Conservation (phyloP, 176 grass and related monocot species). For the Urochloa ruziziensis region DNA sequence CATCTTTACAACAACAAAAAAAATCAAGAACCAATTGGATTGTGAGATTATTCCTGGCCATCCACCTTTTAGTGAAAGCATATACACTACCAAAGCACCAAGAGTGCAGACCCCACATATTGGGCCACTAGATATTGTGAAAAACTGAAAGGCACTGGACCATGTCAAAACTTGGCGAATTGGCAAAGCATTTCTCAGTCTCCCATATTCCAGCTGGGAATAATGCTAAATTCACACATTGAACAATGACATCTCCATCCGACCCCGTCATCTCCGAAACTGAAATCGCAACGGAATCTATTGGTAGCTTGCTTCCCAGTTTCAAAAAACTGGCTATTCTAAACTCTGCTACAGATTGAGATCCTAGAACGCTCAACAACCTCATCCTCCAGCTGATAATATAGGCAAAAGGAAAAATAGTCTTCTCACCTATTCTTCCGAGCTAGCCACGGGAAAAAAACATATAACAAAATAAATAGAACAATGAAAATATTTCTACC, state of each 20-base stretch:
- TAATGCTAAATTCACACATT: not conserved
- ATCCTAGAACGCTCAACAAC: not conserved
- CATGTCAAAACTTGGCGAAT: not conserved
- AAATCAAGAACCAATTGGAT: constrained; percentile 11
- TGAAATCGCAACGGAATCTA: constrained; percentile 11
- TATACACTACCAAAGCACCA: constrained; percentile 13
- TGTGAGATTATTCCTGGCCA: not conserved
- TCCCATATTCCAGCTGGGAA: not conserved
- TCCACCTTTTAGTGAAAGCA: constrained; percentile 19
- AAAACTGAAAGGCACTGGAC: constrained; percentile 8
- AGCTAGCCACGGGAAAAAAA: not conserved
- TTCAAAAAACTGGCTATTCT: not conserved
- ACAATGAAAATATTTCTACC: not conserved
- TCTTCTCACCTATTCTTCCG: not conserved
- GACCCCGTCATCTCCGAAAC: not conserved
- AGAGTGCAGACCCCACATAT: constrained; percentile 1
- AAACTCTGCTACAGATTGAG: not conserved
- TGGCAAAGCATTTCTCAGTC: constrained; percentile 15
- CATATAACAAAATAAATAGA: not conserved
- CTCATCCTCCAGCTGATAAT: not conserved
- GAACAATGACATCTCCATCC: not conserved
- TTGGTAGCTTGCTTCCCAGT: not conserved
- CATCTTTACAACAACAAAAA: not conserved
- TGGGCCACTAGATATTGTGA: constrained; percentile 5
- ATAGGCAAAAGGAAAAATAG: not conserved